Evolutionary conservation across 2,329 filamentous ascomycete genomes (phyloP).

Genomic region (Fusarium luffae): DNA sequence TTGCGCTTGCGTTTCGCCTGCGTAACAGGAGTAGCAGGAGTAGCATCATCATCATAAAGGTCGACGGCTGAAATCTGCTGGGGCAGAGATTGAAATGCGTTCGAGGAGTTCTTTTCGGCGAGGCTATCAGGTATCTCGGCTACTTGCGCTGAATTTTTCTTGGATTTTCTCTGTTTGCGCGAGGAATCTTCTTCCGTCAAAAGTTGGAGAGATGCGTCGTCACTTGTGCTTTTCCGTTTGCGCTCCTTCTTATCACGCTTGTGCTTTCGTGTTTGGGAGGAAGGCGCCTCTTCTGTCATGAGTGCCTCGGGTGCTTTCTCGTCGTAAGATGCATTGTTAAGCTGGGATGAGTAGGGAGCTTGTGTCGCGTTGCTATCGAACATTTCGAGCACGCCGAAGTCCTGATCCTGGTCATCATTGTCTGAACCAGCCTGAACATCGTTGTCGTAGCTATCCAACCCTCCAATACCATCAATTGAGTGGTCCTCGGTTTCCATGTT

Average conservation of each 20-base stretch:
- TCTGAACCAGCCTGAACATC: slow-evolving; percentile 39
- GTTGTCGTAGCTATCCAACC: slow-evolving; percentile 43
- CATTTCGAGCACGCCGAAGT: slow-evolving; percentile 53
- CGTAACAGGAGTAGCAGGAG: slow-evolving; percentile 32
- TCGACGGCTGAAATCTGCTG: slow-evolving; percentile 18
- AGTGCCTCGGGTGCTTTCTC: slow-evolving; percentile 46
- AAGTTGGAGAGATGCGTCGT: slow-evolving; percentile 30
- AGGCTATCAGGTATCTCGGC: slow-evolving; percentile 40
- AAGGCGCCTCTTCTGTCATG: slow-evolving; percentile 43
- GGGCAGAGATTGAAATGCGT: slow-evolving; percentile 18
- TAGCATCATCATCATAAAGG: slow-evolving; percentile 32
- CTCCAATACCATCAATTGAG: slow-evolving; percentile 43
- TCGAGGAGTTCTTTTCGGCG: slow-evolving; percentile 12
- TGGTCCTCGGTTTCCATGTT: slow-evolving; percentile 42
- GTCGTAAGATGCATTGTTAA: slow-evolving; percentile 26
- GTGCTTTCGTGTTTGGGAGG: slow-evolving; percentile 41
- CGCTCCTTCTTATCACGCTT: slow-evolving; percentile 50
- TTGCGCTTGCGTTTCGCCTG: slow-evolving; percentile 51
- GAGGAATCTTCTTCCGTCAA: slow-evolving; percentile 31
- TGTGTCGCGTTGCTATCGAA: slow-evolving; percentile 53
- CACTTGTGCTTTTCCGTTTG: slow-evolving; percentile 41
- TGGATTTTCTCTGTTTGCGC: slow-evolving; percentile 45
- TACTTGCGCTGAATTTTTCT: slow-evolving; percentile 35
- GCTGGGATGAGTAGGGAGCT: slow-evolving; percentile 48
- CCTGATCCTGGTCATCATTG: slow-evolving; percentile 43